Percentiles rank a stretch among this genome's conserved stretches.
Evolutionary conservation across 1,284 basidiomycete species (phyloP).

Genomic region (Sporisorium iseilematis-ciliati): DNA sequence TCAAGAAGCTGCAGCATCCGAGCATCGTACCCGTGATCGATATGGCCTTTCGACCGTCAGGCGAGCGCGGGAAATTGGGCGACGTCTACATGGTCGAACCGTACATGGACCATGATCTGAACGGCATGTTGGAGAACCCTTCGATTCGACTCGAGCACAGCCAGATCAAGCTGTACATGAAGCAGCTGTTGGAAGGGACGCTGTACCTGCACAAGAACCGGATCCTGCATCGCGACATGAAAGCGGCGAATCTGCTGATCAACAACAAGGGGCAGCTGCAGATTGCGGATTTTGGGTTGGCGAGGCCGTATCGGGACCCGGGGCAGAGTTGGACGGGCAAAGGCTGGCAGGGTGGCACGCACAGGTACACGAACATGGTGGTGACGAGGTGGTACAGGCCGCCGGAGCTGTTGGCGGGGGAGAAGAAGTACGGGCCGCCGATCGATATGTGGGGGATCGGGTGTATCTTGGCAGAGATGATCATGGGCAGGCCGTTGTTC

Average conservation of each 20-base stretch:
- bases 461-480: constrained; percentile 97
- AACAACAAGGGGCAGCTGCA: constrained; percentile 75
- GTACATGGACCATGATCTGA: constrained; percentile 99
- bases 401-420: constrained; percentile 91
- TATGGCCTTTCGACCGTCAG: constrained; percentile 77
- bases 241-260: constrained; percentile 96
- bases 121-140: constrained; percentile 81
- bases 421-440: constrained; percentile 87
- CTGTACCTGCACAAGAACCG: constrained; percentile 97
- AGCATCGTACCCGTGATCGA: constrained; percentile 89
- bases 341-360: constrained; percentile 58
- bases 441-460: constrained; percentile 99
- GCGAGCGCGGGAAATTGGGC: constrained; percentile 72
- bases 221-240: constrained; percentile 97
- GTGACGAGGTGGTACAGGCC: constrained; percentile 99
- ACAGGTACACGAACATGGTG: constrained; percentile 92
- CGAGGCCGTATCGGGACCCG: constrained; percentile 74
- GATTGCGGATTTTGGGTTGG: constrained; percentile 95
- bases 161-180: constrained; percentile 94
- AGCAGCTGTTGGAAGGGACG: constrained; percentile 92
- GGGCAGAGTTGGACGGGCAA: constrained; percentile 56
- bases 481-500: constrained; percentile 85
- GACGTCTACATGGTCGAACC: constrained; percentile 95
- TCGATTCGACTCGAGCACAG: constrained; percentile 61
- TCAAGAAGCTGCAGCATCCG: constrained; percentile 87